A percentile compares a stretch with the other conserved stretches of the same genome.
Conservation (phyloP, 306 rosid genomes). For the Psophocarpus tetragonolobus region DNA sequence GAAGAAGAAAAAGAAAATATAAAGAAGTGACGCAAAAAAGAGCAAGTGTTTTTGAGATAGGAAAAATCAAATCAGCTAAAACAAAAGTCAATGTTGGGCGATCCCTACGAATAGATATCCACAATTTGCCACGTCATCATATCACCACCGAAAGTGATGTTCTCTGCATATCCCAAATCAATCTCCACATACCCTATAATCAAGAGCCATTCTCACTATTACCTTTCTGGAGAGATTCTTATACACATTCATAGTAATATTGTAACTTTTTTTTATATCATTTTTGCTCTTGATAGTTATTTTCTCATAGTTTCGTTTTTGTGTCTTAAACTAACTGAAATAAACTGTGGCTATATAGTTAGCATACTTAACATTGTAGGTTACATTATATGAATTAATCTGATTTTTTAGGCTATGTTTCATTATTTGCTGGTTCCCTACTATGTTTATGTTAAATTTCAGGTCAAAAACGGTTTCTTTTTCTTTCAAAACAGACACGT, state of each 20-base stretch:
- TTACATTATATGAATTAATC: too few species aligned
- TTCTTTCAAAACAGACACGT: too few species aligned
- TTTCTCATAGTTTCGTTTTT: too few species aligned
- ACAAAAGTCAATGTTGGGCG: neutral
- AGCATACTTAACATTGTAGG: too few species aligned
- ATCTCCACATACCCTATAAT: slow-evolving; percentile 1
- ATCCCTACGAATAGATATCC: neutral
- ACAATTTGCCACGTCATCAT: slow-evolving; percentile 30
- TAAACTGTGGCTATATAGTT: neutral
- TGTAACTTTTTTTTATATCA: neutral
- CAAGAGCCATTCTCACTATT: neutral
- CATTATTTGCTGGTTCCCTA: too few species aligned
- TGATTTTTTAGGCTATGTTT: too few species aligned
- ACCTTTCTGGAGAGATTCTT: neutral
- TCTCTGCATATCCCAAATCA: neutral
- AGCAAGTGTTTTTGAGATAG: neutral
- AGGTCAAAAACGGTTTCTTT: too few species aligned
- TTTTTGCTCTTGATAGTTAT: neutral
- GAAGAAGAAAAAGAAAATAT: neutral
- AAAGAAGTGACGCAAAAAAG: slow-evolving; percentile 15
- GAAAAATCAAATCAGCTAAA: neutral
- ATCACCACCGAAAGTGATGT: slow-evolving; percentile 22
- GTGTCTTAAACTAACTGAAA: neutral
- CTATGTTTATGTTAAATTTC: too few species aligned
- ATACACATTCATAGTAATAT: neutral